phyloP scores from a whole-genome alignment of 805 yeast species.

The Hanseniaspora lachancei region DNA sequence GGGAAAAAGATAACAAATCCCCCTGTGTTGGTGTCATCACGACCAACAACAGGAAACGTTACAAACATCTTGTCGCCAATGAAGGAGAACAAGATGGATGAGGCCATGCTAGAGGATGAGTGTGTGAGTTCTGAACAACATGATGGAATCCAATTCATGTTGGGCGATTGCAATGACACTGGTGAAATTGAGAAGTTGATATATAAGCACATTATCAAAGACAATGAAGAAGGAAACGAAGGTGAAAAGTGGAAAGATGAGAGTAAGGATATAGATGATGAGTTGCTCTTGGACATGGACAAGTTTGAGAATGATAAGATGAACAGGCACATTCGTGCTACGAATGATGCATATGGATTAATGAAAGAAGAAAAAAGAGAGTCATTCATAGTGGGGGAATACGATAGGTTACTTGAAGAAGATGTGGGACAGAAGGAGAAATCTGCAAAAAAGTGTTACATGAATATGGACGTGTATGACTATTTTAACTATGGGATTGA shows the following conservation, averaged over 20 bases:
- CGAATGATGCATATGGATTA: background rate
- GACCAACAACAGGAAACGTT: slow-evolving; percentile 3
- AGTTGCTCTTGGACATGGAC: background rate
- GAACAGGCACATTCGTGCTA: background rate
- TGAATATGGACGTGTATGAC: background rate
- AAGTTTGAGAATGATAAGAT: background rate
- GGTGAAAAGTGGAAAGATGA: background rate
- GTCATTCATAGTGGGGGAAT: background rate
- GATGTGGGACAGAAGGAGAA: background rate
- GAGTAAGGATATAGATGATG: background rate
- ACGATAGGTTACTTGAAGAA: background rate
- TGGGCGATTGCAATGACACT: background rate
- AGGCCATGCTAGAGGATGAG: background rate
- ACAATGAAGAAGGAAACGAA: background rate
- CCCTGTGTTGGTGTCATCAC: slow-evolving; percentile 1
- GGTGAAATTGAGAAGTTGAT: slow-evolving; percentile 6
- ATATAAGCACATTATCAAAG: background rate
- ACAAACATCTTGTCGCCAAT: background rate
- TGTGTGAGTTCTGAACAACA: background rate
- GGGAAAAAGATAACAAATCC: background rate
- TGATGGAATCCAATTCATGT: background rate
- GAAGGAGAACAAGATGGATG: background rate
- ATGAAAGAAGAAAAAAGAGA: background rate
- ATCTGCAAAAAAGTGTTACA: no score
- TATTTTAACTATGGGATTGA: background rate